Evolutionary conservation across 116 monocot genomes (phyloP).

Genomic region (Zostera marina): DNA sequence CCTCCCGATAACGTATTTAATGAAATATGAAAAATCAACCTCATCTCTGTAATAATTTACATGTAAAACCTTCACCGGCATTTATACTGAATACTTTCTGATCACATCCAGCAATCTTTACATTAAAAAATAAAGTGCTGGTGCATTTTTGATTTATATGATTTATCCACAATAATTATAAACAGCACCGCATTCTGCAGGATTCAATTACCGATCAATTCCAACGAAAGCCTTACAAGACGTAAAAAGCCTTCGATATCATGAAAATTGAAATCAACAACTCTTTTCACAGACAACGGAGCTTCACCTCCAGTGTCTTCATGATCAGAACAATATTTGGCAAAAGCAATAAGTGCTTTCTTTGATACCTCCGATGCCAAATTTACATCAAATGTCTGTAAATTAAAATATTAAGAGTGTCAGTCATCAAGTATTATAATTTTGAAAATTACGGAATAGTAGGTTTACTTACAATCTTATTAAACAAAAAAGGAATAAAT

Average conservation of each 20-base stretch:
- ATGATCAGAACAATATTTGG: too few relatives aligned
- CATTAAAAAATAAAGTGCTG: neutral
- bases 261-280: slow-evolving; percentile 73
- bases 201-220: slow-evolving; percentile 34
- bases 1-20: neutral
- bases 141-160: slow-evolving; percentile 4
- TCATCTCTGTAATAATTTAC: neutral
- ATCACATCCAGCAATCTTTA: neutral
- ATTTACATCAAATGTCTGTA: too few relatives aligned
- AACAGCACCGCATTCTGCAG: neutral
- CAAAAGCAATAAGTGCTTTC: too few relatives aligned
- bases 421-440: too few relatives aligned
- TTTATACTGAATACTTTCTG: slow-evolving; percentile 9
- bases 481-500: too few relatives aligned
- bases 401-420: too few relatives aligned
- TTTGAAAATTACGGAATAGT: too few relatives aligned
- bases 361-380: too few relatives aligned
- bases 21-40: neutral
- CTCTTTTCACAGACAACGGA: slow-evolving; percentile 44
- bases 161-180: slow-evolving; percentile 13
- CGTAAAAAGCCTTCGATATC: slow-evolving; percentile 61
- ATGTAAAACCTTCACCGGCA: slow-evolving; percentile 8
- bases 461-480: too few relatives aligned
- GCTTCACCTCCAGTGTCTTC: slow-evolving; percentile 11
- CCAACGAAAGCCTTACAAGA: slow-evolving; percentile 59